phyloP scores from a whole-genome alignment of 2,329 filamentous ascomycete species.

The Monosporascus sp. region DNA sequence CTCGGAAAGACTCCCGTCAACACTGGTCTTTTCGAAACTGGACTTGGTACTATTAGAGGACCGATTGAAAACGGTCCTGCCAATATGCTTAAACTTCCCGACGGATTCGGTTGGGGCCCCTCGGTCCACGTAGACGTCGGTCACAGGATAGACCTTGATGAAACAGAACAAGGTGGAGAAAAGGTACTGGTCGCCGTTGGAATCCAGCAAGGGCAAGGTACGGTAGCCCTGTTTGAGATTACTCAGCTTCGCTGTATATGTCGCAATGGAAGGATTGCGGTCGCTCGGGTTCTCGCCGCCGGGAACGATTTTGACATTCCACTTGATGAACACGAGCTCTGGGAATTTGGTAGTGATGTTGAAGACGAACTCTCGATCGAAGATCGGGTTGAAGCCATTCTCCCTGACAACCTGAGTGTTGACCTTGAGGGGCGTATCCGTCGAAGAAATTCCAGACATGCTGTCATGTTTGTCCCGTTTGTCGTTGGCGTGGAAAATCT shows the following conservation, averaged over 20 bases:
- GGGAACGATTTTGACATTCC: constrained; percentile 81
- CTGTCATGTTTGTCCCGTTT: constrained; percentile 82
- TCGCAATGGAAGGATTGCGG: constrained; percentile 64
- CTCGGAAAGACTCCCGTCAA: constrained; percentile 34
- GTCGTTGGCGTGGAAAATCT: constrained; percentile 91
- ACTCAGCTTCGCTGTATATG: constrained; percentile 86
- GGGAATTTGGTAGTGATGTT: constrained; percentile 90
- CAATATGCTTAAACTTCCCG: constrained; percentile 51
- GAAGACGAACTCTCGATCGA: constrained; percentile 74
- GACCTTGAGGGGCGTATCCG: constrained; percentile 62
- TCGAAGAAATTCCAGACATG: constrained; percentile 47
- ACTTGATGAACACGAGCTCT: constrained; percentile 87
- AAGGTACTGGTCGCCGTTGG: constrained; percentile 84
- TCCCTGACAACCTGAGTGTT: constrained; percentile 76
- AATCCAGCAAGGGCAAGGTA: constrained; percentile 83
- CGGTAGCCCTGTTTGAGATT: constrained; percentile 89
- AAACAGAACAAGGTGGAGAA: constrained; percentile 93
- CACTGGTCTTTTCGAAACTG: constrained; percentile 43
- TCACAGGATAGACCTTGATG: constrained; percentile 61
- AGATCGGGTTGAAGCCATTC: constrained; percentile 92
- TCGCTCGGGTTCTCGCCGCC: constrained; percentile 68
- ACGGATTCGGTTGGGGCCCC: constrained; percentile 35
- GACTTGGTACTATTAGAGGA: constrained; percentile 44
- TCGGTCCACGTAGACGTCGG: constrained; percentile 50
- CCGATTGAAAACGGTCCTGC: constrained; percentile 54